Percentiles rank a stretch among this genome's conserved stretches.
Conservation (phyloP, 108 stramenopile species). For the Discostella stelligeroides region DNA sequence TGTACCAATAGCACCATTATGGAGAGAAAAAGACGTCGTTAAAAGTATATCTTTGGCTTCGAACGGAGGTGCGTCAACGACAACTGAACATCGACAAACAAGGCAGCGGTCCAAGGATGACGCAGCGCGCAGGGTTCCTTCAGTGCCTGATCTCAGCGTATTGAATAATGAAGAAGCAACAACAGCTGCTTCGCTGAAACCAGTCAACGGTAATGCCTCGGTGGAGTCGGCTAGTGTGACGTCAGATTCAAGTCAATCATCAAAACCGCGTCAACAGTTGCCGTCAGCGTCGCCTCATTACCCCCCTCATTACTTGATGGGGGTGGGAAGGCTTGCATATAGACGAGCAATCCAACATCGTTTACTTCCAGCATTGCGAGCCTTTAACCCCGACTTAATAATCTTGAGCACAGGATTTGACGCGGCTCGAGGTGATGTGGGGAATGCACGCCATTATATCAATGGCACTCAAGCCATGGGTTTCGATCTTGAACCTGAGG, state of each 20-base stretch:
- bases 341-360: conserved; percentile 78
- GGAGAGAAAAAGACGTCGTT: conserved; percentile 69
- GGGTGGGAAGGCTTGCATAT: conserved; percentile 69
- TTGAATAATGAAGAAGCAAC: conserved; percentile 13
- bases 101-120: conserved; percentile 50
- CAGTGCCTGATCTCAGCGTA: conserved; percentile 23
- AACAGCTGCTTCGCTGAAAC: conserved; percentile 1
- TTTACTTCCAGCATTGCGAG: conserved; percentile 84
- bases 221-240: conserved; percentile 20
- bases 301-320: conserved; percentile 49
- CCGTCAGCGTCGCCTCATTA: conserved; percentile 40
- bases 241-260: conserved; percentile 32
- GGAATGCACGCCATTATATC: conserved; percentile 81
- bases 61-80: conserved; percentile 22
- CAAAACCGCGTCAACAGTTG: conserved; percentile 24
- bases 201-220: conserved; percentile 16
- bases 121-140: conserved; percentile 11
- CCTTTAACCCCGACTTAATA: conserved; percentile 96
- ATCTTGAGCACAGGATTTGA: conserved; percentile 98
- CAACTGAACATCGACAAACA: conserved; percentile 54
- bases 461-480: conserved; percentile 74
- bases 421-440: conserved; percentile 89
- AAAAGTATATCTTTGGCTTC: conserved; percentile 39
- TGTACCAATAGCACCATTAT: conserved; percentile 91
- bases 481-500: conserved; percentile 83